These are phyloP conservation scores for Raffaelea ambrosiae DNA, from an alignment of 2,329 filamentous ascomycete genomes.

Conservation along the genomic window DNA sequence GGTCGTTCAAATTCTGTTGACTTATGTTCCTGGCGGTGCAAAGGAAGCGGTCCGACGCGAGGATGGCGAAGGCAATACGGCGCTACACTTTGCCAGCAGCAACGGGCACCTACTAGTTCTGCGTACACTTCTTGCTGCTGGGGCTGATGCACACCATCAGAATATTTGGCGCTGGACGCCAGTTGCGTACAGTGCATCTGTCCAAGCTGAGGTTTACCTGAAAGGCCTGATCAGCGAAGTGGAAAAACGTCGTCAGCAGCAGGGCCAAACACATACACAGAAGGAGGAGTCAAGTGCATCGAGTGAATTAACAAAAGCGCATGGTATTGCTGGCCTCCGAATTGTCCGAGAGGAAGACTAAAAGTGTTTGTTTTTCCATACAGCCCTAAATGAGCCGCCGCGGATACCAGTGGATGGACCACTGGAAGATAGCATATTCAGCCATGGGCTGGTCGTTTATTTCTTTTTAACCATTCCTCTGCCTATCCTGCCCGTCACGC, in stretches of 20 bases:
- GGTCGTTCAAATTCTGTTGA: constrained; percentile 55
- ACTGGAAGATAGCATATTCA: too few species aligned
- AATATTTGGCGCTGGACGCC: constrained; percentile 79
- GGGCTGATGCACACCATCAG: constrained; percentile 62
- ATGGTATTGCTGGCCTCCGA: constrained; percentile 7
- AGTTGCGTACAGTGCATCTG: constrained; percentile 72
- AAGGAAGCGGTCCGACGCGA: constrained; percentile 43
- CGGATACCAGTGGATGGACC: too few species aligned
- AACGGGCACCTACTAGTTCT: constrained; percentile 73
- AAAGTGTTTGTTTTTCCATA: too few species aligned
- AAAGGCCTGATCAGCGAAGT: constrained; percentile 67
- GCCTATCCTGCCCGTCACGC: too few species aligned
- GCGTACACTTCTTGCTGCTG: constrained; percentile 67
- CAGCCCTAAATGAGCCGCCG: too few species aligned
- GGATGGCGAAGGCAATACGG: constrained; percentile 74
- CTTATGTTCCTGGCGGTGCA: constrained; percentile 48
- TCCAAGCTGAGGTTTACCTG: constrained; percentile 78
- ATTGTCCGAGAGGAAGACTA: constrained; percentile 13
- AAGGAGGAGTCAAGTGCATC: background rate
- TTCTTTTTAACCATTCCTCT: too few species aligned
- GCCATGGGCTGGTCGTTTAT: too few species aligned
- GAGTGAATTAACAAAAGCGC: background rate
- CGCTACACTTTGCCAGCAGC: constrained; percentile 76
- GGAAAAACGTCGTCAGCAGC: constrained; percentile 46
- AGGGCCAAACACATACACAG: background rate